Percentiles rank a stretch among this genome's conserved stretches.
These are phyloP conservation scores for Daldinia vernicosa DNA, from an alignment of 495 filamentous ascomycete genomes.

Conservation along the genomic window DNA sequence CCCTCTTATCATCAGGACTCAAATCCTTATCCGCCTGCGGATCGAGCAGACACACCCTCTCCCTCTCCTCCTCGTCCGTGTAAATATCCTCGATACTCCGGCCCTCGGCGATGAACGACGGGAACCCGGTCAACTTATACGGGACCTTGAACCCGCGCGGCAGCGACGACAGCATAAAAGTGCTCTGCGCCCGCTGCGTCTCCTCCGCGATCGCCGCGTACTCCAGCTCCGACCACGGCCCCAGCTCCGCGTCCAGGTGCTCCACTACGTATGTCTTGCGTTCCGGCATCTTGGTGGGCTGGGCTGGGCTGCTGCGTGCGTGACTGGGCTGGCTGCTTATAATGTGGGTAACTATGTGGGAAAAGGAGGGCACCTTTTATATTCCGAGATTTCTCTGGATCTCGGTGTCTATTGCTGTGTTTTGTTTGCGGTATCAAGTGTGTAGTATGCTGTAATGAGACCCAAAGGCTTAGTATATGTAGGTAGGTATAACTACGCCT, in stretches of 20 bases:
- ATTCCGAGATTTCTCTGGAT: not conserved
- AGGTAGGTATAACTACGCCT: not conserved
- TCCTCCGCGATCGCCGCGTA: constrained; percentile 87
- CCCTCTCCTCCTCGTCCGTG: constrained; percentile 63
- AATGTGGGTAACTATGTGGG: not conserved
- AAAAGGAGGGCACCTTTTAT: not conserved
- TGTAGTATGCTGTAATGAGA: no score
- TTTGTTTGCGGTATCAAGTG: no score
- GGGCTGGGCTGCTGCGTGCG: not conserved
- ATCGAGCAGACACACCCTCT: constrained; percentile 86
- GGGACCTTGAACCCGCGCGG: constrained; percentile 73
- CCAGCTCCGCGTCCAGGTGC: constrained; percentile 91
- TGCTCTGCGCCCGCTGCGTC: constrained; percentile 69
- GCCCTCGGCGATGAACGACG: constrained; percentile 71
- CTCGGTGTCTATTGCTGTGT: not conserved
- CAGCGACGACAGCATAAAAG: constrained; percentile 88
- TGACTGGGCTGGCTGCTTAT: not conserved
- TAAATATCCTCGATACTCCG: constrained; percentile 82
- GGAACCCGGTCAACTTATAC: constrained; percentile 62
- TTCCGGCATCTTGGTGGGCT: constrained; percentile 31
- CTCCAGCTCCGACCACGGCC: constrained; percentile 92
- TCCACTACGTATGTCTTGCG: constrained; percentile 84
- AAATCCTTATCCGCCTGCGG: constrained; percentile 82
- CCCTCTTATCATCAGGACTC: constrained; percentile 79
- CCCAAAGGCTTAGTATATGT: no score